phyloP scores from a whole-genome alignment of 108 stramenopile genomes.

The Skeletonema grethae region DNA sequence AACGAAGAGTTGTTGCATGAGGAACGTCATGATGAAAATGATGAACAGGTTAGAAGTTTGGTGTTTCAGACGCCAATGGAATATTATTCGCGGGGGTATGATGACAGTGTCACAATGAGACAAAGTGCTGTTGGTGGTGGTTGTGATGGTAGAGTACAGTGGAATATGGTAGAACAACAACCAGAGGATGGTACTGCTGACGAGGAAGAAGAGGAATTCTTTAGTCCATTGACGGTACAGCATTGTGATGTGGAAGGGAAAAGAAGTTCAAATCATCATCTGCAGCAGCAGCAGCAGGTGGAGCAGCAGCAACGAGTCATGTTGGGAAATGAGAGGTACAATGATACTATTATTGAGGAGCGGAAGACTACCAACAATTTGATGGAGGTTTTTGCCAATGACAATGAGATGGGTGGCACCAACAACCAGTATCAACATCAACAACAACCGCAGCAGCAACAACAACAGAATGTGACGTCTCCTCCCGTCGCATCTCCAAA shows the following conservation, averaged over 20 bases:
- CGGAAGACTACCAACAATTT: neutral
- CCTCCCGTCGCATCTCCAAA: neutral
- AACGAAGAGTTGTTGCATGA: neutral
- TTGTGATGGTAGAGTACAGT: neutral
- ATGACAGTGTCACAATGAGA: too few relatives aligned
- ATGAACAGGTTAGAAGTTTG: neutral
- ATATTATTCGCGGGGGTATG: neutral
- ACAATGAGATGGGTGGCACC: neutral
- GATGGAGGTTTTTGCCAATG: neutral
- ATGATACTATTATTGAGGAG: neutral
- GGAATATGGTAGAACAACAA: neutral
- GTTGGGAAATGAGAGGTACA: neutral
- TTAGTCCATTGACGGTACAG: neutral
- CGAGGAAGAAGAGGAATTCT: neutral
- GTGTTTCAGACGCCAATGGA: neutral
- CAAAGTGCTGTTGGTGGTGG: neutral
- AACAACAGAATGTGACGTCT: neutral
- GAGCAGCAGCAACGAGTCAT: neutral
- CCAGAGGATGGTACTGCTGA: neutral
- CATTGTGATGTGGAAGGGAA: neutral
- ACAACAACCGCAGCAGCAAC: too few relatives aligned
- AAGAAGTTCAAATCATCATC: neutral
- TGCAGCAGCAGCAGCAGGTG: neutral
- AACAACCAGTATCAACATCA: neutral
- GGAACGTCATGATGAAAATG: neutral